These are phyloP conservation scores for Ocimum tenuiflorum DNA, from an alignment of 257 asterid genomes.

Conservation along the genomic window DNA sequence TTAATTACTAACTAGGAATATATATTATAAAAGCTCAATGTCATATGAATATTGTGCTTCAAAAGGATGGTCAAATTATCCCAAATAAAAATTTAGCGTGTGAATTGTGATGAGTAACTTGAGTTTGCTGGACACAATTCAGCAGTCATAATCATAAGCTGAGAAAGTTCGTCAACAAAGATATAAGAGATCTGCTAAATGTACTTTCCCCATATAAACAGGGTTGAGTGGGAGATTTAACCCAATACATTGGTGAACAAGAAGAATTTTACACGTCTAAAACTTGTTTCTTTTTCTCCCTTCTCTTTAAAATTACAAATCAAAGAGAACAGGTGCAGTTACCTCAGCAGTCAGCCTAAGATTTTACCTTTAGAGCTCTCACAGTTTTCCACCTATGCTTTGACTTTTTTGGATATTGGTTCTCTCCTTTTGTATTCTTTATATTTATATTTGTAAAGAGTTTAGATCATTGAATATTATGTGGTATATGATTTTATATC, in stretches of 20 bases:
- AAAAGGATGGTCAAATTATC: not conserved
- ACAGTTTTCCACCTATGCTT: not conserved
- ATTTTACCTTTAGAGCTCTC: not conserved
- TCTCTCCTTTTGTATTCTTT: not conserved
- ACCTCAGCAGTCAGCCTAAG: not conserved
- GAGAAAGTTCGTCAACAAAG: slow-evolving; percentile 8
- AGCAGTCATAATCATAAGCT: not conserved
- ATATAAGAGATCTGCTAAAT: not conserved
- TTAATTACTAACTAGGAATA: not conserved
- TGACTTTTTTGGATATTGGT: not conserved
- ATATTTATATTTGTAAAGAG: too few relatives aligned
- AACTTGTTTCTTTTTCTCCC: not conserved
- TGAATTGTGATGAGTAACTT: slow-evolving; percentile 3
- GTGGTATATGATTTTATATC: not conserved
- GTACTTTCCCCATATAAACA: not conserved
- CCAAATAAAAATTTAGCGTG: not conserved
- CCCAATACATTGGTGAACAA: not conserved
- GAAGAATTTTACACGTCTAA: not conserved
- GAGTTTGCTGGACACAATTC: slow-evolving; percentile 9
- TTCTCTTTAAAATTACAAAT: not conserved
- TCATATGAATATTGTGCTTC: slow-evolving; percentile 9
- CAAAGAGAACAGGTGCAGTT: not conserved
- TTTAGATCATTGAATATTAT: not conserved
- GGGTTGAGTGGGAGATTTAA: slow-evolving; percentile 1
- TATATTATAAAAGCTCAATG: not conserved